phyloP scores from a whole-genome alignment of 2,329 filamentous ascomycete species.

The Arthrinium phaeospermum region DNA sequence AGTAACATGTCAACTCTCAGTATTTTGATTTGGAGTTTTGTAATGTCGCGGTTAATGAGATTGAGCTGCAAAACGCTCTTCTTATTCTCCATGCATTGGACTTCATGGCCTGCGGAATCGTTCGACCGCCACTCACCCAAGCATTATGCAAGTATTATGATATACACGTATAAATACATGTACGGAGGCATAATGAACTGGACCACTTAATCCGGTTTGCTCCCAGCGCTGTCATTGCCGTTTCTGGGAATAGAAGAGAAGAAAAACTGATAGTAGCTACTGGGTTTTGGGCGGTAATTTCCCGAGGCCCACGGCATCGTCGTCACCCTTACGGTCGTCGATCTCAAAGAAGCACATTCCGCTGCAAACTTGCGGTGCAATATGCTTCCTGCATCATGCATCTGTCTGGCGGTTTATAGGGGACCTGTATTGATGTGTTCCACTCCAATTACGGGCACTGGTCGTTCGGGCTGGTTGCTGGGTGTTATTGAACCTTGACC shows the following conservation, averaged over 20 bases:
- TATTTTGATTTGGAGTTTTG: not conserved
- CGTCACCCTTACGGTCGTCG: conserved; percentile 15
- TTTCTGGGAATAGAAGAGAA: conserved; percentile 4
- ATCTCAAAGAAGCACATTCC: conserved; percentile 9
- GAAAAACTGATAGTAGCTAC: not conserved
- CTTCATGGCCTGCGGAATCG: not conserved
- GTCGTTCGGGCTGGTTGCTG: not conserved
- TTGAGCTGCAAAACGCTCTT: not conserved
- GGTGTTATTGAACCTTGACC: not conserved
- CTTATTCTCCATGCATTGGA: not conserved
- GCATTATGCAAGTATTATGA: not conserved
- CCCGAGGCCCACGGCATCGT: conserved; percentile 16
- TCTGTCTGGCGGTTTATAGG: not conserved
- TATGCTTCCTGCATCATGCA: conserved; percentile 7
- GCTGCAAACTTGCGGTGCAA: not conserved
- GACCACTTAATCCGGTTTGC: not conserved
- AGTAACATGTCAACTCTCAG: conserved; percentile 13
- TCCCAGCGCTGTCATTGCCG: not conserved
- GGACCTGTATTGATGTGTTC: not conserved
- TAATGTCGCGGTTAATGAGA: not conserved
- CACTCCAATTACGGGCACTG: not conserved
- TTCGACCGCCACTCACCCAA: not conserved
- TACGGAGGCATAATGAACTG: not conserved
- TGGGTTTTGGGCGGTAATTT: conserved; percentile 15
- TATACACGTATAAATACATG: not conserved